Percentiles rank a stretch among this genome's conserved stretches.
Evolutionary conservation across 176 grass and related monocot genomes (phyloP).

Genomic region (Eragrostis nindensis): DNA sequence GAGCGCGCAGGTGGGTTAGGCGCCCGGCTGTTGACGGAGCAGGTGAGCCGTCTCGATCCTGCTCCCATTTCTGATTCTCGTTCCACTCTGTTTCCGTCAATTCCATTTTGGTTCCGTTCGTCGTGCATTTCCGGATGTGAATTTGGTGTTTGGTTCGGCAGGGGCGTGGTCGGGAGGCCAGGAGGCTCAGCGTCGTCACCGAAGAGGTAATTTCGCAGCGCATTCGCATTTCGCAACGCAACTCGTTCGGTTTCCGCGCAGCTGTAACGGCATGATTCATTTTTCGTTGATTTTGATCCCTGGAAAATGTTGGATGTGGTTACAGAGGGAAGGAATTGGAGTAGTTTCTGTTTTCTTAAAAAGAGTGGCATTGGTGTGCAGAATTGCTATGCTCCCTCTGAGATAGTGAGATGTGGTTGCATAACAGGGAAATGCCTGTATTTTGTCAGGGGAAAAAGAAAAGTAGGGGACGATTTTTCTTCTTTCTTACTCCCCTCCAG

Average conservation of each 20-base stretch:
- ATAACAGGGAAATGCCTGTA: background rate
- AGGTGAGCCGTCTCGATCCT: slow-evolving; percentile 14
- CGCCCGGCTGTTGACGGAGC: slow-evolving; percentile 17
- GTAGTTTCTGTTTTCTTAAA: background rate
- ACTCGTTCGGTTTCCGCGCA: background rate
- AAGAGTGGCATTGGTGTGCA: background rate
- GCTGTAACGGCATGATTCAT: background rate
- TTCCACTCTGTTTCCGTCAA: background rate
- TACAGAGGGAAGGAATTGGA: background rate
- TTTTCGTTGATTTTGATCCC: background rate
- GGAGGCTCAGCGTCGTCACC: slow-evolving; percentile 30
- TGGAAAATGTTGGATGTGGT: background rate
- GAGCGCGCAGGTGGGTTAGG: background rate
- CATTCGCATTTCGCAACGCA: background rate
- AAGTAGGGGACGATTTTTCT: background rate
- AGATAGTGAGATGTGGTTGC: background rate
- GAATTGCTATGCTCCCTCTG: background rate
- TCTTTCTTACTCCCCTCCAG: background rate
- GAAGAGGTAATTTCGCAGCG: slow-evolving; percentile 49
- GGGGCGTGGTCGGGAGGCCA: slow-evolving; percentile 41
- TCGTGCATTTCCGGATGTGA: background rate
- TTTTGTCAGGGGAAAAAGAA: background rate
- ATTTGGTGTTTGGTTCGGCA: slow-evolving; percentile 3
- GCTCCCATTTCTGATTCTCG: background rate
- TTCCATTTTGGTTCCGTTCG: background rate